phyloP scores from a whole-genome alignment of 2,329 filamentous ascomycete genomes.

The Aureobasidium mangrovei region DNA sequence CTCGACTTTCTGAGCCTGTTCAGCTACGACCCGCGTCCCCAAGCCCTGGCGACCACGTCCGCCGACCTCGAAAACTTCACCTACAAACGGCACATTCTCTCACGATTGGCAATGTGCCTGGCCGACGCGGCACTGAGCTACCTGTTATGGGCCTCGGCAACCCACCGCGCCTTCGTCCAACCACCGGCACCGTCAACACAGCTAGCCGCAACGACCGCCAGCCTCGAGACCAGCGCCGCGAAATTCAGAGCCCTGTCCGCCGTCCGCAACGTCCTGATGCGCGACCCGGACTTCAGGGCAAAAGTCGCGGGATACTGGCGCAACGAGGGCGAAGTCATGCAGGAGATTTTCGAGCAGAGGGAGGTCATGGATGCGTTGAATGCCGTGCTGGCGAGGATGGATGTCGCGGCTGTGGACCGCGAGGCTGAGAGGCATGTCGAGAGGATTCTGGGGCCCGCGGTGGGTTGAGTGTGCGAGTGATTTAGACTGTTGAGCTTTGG shows the following conservation, averaged over 20 bases:
- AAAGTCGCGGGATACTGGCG: constrained; percentile 68
- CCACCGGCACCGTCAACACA: constrained; percentile 56
- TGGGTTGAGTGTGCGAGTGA: no score
- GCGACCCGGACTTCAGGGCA: constrained; percentile 62
- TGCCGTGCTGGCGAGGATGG: constrained; percentile 55
- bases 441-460: constrained; percentile 14
- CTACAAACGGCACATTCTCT: constrained; percentile 58
- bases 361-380: constrained; percentile 65
- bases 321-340: constrained; percentile 63
- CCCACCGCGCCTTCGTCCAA: constrained; percentile 65
- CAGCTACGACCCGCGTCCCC: constrained; percentile 57
- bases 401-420: constrained; percentile 51
- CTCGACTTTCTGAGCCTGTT: constrained; percentile 41
- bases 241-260: constrained; percentile 67
- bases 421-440: constrained; percentile 55
- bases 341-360: constrained; percentile 67
- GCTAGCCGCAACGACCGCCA: constrained; percentile 50
- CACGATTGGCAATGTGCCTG: constrained; percentile 54
- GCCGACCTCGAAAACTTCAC: constrained; percentile 60
- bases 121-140: constrained; percentile 57
- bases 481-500: no score
- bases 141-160: constrained; percentile 66
- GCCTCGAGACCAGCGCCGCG: constrained; percentile 51
- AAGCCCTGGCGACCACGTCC: constrained; percentile 51
- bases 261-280: constrained; percentile 67